Conservation (phyloP, 1,284 basidiomycete genomes). For the Jaminaea rosea region DNA sequence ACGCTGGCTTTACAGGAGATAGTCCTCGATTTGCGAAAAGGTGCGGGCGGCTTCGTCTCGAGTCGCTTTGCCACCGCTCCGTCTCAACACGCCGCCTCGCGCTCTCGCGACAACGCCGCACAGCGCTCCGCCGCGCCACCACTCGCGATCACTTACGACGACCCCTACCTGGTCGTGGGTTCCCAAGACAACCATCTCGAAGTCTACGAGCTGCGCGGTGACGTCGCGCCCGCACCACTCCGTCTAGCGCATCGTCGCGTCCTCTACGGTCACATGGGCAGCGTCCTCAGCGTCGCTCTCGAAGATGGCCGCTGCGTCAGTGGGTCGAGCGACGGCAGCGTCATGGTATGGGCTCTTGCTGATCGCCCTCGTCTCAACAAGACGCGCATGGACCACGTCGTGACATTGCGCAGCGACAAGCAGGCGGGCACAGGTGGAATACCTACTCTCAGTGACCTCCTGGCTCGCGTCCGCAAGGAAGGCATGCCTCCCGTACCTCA, state of each 20-base stretch:
- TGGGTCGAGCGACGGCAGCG: slow-evolving; percentile 38
- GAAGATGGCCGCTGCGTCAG: slow-evolving; percentile 34
- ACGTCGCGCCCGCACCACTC: slow-evolving; percentile 4
- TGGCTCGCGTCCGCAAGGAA: not conserved
- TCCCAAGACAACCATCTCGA: not conserved
- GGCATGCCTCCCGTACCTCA: not conserved
- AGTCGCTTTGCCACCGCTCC: no score
- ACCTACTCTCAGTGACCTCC: not conserved
- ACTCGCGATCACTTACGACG: no score
- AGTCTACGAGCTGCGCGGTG: not conserved
- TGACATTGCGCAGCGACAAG: slow-evolving; percentile 10
- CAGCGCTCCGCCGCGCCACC: no score
- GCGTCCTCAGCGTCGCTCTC: slow-evolving; percentile 38
- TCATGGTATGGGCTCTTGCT: slow-evolving; percentile 43
- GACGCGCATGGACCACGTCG: slow-evolving; percentile 12
- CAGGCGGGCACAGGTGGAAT: not conserved
- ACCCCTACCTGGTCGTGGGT: not conserved
- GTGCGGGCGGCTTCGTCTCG: no score
- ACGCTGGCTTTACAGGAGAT: slow-evolving; percentile 14
- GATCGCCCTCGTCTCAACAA: slow-evolving; percentile 7
- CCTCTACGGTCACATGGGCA: slow-evolving; percentile 43
- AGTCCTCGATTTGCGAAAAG: not conserved
- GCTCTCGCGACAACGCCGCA: no score
- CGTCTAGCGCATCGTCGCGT: slow-evolving; percentile 27
- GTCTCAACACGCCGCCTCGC: no score